Conservation (phyloP, 176 grass and related monocot genomes). For the Ensete glaucum region DNA sequence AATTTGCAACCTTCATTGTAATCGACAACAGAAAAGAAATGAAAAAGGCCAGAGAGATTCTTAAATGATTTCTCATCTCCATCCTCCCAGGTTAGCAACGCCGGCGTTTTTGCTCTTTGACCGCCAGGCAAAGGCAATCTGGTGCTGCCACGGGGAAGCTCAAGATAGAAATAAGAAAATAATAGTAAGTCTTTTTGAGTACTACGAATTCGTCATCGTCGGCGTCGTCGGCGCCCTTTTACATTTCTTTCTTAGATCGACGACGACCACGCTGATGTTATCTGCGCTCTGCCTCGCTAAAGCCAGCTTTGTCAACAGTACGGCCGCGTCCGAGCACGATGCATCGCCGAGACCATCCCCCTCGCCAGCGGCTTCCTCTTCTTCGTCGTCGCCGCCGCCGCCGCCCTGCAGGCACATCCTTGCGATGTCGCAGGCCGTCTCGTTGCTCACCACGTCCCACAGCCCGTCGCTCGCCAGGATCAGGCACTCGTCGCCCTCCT, state of each 20-base stretch:
- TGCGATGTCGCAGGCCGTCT: constrained; percentile 79
- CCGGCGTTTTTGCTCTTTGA: no score
- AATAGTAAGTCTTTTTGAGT: no score
- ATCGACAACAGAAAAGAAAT: no score
- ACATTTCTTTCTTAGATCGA: constrained; percentile 47
- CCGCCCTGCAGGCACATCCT: constrained; percentile 60
- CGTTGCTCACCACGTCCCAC: constrained; percentile 89
- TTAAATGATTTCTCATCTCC: no score
- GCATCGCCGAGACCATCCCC: constrained; percentile 33
- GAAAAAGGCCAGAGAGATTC: no score
- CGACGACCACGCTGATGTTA: constrained; percentile 71
- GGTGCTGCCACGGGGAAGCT: no score
- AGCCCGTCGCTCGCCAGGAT: constrained; percentile 92
- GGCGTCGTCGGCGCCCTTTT: background rate
- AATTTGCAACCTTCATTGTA: no score
- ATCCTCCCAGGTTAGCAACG: no score
- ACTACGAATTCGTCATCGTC: no score
- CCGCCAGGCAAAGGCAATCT: no score
- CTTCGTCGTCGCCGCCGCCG: constrained; percentile 12
- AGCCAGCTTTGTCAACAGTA: constrained; percentile 88
- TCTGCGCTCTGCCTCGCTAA: constrained; percentile 76
- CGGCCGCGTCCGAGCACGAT: constrained; percentile 70
- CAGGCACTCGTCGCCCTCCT: constrained; percentile 68
- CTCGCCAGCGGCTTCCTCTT: constrained; percentile 14
- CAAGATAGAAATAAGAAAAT: no score